phyloP scores from a whole-genome alignment of 1,139 yeast genomes.

The Debaryomyces subglobosus region DNA sequence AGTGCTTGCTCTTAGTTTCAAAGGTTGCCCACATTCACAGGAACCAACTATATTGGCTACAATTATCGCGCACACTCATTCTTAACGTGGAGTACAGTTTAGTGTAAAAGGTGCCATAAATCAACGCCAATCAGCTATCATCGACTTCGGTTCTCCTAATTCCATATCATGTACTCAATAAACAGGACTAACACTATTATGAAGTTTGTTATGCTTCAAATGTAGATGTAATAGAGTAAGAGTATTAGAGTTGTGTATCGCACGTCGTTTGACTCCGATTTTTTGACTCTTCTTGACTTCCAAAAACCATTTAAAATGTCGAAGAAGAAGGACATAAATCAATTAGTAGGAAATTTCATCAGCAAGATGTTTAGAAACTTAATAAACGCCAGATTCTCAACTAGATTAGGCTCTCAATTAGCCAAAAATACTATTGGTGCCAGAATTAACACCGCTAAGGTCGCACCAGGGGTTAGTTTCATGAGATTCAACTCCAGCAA shows the following conservation, averaged over 20 bases:
- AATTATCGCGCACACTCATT: background rate
- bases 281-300: constrained; percentile 1
- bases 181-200: background rate
- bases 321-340: constrained; percentile 3
- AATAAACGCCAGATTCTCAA: constrained; percentile 1
- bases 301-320: constrained; percentile 7
- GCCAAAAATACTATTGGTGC: constrained; percentile 15
- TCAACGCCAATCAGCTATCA: background rate
- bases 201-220: background rate
- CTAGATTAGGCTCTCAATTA: constrained; percentile 5
- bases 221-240: background rate
- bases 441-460: constrained; percentile 15
- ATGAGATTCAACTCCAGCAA: constrained; percentile 39
- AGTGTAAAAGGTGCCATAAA: background rate
- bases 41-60: background rate
- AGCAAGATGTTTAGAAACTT: constrained; percentile 7
- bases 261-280: constrained; percentile 3
- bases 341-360: background rate
- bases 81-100: background rate
- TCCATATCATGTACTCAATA: background rate
- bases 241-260: background rate
- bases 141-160: background rate
- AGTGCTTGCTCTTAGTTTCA: background rate
- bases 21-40: background rate
- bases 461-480: constrained; percentile 12